Conservation (phyloP, 139 green algal species). For the Asterochloris sp. region DNA sequence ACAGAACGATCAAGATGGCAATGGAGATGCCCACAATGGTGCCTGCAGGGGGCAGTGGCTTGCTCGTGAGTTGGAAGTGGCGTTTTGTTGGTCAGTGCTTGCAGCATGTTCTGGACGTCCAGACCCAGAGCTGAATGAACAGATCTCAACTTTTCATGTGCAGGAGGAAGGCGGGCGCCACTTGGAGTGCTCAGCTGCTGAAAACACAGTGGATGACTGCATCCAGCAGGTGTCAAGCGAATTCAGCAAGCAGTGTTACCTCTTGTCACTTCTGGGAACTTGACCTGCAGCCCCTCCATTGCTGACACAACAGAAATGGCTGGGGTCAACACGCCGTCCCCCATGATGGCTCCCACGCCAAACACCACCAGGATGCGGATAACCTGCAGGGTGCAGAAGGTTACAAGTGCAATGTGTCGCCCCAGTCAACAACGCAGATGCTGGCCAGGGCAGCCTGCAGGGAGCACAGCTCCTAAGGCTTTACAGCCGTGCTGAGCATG, state of each 20-base stretch:
- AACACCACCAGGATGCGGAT: conserved; percentile 26
- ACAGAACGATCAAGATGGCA: conserved; percentile 45
- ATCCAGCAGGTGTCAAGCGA: too few relatives aligned
- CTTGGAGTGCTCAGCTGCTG: too few relatives aligned
- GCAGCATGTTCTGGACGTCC: too few relatives aligned
- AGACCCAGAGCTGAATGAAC: too few relatives aligned
- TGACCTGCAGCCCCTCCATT: conserved; percentile 15
- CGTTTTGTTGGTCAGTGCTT: too few relatives aligned
- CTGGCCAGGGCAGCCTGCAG: too few relatives aligned
- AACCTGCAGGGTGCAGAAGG: not conserved
- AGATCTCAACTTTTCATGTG: too few relatives aligned
- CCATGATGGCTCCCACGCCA: conserved; percentile 32
- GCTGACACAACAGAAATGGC: conserved; percentile 23
- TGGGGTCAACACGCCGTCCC: conserved; percentile 39
- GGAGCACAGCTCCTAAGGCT: too few relatives aligned
- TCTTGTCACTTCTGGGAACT: not conserved
- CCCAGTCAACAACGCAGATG: too few relatives aligned
- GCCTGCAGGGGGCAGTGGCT: not conserved
- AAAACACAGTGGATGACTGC: too few relatives aligned
- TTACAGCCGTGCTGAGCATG: not conserved
- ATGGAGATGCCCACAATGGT: conserved; percentile 24
- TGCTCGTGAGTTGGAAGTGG: not conserved
- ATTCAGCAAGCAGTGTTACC: not conserved
- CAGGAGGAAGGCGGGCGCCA: too few relatives aligned
- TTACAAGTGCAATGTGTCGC: not conserved